Evolutionary conservation across 768 basidiomycete genomes (phyloP).

Genomic region (Leccinum olivaceopallidum): DNA sequence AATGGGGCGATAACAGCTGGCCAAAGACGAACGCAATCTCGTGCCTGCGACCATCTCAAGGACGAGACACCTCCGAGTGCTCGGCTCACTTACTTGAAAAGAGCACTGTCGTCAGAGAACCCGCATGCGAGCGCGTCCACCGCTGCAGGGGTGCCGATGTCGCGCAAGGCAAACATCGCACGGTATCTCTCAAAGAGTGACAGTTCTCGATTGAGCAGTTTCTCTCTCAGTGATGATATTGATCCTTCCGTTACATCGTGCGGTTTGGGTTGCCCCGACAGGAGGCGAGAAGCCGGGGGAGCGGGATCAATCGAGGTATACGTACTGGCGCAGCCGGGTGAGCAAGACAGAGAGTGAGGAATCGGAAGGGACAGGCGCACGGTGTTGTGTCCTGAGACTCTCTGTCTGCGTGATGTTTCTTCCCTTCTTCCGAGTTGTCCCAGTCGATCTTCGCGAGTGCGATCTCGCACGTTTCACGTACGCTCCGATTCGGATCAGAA

Average conservation of each 20-base stretch:
- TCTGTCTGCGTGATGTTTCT: constrained; percentile 39
- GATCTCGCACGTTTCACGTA: constrained; percentile 48
- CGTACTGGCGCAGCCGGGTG: constrained; percentile 39
- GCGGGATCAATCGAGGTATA: constrained; percentile 92
- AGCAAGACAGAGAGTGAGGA: background rate
- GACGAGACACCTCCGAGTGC: background rate
- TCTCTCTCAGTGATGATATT: constrained; percentile 56
- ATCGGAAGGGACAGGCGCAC: constrained; percentile 29
- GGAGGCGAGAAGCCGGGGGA: constrained; percentile 68
- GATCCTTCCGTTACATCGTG: constrained; percentile 47
- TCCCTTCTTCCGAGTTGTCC: constrained; percentile 80
- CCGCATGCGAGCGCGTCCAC: constrained; percentile 91
- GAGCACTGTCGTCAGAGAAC: constrained; percentile 82
- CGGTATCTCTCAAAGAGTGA: constrained; percentile 93
- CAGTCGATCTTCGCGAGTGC: constrained; percentile 94
- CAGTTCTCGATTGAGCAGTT: constrained; percentile 63
- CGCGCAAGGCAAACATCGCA: constrained; percentile 97
- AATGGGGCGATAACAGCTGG: constrained; percentile 86
- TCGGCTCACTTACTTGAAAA: constrained; percentile 77
- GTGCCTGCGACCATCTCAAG: constrained; percentile 55
- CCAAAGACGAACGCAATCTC: constrained; percentile 99
- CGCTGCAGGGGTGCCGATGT: constrained; percentile 83
- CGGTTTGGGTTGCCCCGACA: constrained; percentile 53
- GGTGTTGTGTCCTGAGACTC: constrained; percentile 35
- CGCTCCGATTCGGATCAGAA: background rate